phyloP scores from a whole-genome alignment of 139 green algal genomes.

The Chlamydomonas applanata region DNA sequence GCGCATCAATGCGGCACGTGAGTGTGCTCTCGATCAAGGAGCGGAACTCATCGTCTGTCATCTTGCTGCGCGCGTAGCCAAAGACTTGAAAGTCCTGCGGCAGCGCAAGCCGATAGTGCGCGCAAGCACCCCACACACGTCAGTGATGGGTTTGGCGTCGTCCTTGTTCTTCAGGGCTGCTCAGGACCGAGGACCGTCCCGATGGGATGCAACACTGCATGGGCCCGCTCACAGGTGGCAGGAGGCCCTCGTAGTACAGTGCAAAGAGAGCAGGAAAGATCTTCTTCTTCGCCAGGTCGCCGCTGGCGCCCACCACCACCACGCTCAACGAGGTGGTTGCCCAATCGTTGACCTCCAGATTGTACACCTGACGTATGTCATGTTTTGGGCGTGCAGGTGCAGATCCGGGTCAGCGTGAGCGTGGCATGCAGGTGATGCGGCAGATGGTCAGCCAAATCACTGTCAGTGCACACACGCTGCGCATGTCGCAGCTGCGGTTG shows the following conservation, averaged over 20 bases:
- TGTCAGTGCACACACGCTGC: no score
- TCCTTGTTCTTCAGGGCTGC: background rate
- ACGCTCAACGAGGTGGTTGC: constrained; percentile 46
- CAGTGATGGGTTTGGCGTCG: background rate
- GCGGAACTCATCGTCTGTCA: constrained; percentile 86
- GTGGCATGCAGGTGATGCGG: no score
- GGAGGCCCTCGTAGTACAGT: constrained; percentile 88
- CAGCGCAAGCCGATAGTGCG: no score
- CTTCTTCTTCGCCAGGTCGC: constrained; percentile 98
- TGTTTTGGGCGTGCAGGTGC: no score
- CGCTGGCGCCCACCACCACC: constrained; percentile 92
- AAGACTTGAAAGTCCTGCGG: constrained; percentile 89
- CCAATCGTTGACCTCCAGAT: constrained; percentile 32
- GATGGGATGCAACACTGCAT: no score
- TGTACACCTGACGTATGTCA: constrained; percentile 25
- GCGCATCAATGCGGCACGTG: constrained; percentile 73
- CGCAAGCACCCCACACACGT: constrained; percentile 10
- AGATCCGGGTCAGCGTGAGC: no score
- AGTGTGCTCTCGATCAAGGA: constrained; percentile 79
- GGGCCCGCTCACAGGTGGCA: constrained; percentile 60
- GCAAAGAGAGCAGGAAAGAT: constrained; percentile 97
- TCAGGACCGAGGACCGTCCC: no score
- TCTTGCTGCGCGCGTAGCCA: constrained; percentile 90
- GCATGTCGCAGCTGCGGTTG: no score
- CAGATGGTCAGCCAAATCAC: no score